Evolutionary conservation across 441 rosid genomes (phyloP).

Genomic region (Adansonia gregorii): DNA sequence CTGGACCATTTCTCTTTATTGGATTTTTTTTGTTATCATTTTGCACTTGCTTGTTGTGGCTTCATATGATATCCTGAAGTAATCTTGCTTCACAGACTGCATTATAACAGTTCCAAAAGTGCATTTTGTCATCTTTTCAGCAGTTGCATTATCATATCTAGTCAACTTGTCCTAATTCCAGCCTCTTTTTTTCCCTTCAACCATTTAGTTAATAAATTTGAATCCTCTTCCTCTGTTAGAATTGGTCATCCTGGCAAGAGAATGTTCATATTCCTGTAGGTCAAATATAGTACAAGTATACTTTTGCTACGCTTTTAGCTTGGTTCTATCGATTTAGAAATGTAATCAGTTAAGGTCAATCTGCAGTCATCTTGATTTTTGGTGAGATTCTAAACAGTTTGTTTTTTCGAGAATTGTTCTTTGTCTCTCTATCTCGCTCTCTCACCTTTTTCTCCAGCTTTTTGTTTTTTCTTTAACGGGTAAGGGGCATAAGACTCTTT

Average conservation of each 20-base stretch:
- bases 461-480: background rate
- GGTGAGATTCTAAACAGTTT: background rate
- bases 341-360: background rate
- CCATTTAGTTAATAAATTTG: background rate
- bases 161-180: background rate
- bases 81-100: background rate
- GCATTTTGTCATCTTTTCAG: background rate
- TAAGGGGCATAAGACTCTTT: background rate
- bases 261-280: background rate
- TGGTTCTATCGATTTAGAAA: background rate
- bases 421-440: background rate
- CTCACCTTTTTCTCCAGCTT: too few species aligned
- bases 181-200: background rate
- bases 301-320: slow-evolving; percentile 13
- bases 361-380: background rate
- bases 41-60: background rate
- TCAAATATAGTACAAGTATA: background rate
- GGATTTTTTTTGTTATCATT: background rate
- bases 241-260: background rate
- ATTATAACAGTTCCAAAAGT: background rate
- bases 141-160: background rate
- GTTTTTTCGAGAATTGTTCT: background rate
- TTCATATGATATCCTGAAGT: background rate
- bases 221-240: background rate
- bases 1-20: background rate